A percentile compares a stretch with the other conserved stretches of the same genome.
Evolutionary conservation across 371 early-diverging fungal genomes (phyloP).

Genomic region (Mycotypha africana): DNA sequence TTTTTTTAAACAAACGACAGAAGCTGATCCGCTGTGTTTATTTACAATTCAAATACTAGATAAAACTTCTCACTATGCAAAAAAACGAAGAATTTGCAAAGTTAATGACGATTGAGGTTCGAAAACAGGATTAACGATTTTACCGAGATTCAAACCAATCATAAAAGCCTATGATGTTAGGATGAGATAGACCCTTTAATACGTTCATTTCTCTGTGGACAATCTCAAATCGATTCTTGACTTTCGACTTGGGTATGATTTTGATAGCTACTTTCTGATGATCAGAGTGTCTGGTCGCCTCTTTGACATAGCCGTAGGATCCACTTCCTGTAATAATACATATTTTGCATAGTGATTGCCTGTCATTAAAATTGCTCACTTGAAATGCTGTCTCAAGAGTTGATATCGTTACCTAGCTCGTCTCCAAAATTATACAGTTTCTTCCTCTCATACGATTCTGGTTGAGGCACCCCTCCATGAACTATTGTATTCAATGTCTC

Average conservation of each 20-base stretch:
- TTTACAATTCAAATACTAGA: conserved; percentile 84
- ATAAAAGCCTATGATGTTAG: conserved; percentile 74
- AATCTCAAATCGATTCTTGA: conserved; percentile 66
- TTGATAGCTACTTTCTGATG: conserved; percentile 71
- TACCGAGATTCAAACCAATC: conserved; percentile 78
- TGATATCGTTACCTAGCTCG: conserved; percentile 61
- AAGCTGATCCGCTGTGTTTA: too few relatives aligned
- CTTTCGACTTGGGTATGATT: conserved; percentile 67
- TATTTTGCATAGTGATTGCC: not conserved
- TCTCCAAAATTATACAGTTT: conserved; percentile 57
- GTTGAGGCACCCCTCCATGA: conserved; percentile 49
- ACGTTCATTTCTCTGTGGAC: conserved; percentile 72
- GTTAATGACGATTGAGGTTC: too few relatives aligned
- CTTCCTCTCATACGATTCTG: conserved; percentile 66
- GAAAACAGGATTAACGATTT: not conserved
- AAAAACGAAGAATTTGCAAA: not conserved
- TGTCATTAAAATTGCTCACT: too few relatives aligned
- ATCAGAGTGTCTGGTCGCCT: conserved; percentile 52
- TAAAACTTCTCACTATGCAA: conserved; percentile 69
- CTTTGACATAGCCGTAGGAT: conserved; percentile 69
- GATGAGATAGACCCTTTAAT: conserved; percentile 65
- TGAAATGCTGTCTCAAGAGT: too few relatives aligned
- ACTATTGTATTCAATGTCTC: conserved; percentile 34
- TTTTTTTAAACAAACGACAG: too few relatives aligned
- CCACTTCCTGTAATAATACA: conserved; percentile 53